Conservation (phyloP, 352 stramenopile genomes). For the Globisporangium megalacanthum region DNA sequence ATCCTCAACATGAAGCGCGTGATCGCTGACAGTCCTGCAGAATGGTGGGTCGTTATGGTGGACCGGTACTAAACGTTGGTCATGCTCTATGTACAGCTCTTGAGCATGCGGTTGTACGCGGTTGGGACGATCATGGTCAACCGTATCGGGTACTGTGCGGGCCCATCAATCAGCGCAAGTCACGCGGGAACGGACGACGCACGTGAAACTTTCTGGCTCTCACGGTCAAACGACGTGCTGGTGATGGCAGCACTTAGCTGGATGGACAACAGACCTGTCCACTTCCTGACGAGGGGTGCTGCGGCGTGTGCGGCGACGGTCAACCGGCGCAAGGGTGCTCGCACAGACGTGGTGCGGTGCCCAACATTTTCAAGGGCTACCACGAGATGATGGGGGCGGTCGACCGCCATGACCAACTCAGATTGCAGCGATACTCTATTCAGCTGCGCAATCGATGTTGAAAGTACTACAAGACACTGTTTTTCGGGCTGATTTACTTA, state of each 20-base stretch:
- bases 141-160: neutral
- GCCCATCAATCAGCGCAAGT: neutral
- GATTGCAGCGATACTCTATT: neutral
- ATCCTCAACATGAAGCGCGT: too few species aligned
- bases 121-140: neutral
- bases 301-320: neutral
- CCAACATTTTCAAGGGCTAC: neutral
- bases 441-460: neutral
- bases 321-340: neutral
- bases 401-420: neutral
- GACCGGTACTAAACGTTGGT: neutral
- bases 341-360: neutral
- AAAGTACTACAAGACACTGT: conserved; percentile 2
- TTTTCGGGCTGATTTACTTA: neutral
- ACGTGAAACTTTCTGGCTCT: neutral
- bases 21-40: too few species aligned
- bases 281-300: neutral
- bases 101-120: neutral
- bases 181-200: neutral
- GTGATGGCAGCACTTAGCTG: neutral
- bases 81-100: neutral
- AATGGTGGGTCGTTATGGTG: neutral
- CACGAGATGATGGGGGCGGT: neutral
- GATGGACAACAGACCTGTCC: neutral
- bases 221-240: neutral